These are phyloP conservation scores for Penicillium soppii DNA, from an alignment of 495 filamentous ascomycete genomes.

Conservation along the genomic window DNA sequence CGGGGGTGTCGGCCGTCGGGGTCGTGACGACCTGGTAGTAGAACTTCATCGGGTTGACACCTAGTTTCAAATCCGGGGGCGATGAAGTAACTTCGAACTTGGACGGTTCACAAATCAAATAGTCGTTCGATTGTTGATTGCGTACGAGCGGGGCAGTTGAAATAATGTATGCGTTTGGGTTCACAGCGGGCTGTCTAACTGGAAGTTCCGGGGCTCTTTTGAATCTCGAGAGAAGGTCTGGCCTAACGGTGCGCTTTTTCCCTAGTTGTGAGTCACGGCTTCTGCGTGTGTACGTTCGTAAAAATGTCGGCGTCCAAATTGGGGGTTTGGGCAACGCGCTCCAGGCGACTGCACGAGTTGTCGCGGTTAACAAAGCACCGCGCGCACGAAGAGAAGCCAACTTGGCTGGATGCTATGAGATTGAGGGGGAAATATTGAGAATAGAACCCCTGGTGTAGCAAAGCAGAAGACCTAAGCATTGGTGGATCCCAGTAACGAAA, in stretches of 20 bases:
- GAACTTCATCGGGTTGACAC: conserved; percentile 59
- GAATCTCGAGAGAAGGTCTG: not conserved
- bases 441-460: not conserved
- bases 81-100: conserved; percentile 7
- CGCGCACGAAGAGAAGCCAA: conserved; percentile 43
- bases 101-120: conserved; percentile 28
- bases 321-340: conserved; percentile 12
- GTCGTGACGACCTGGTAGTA: conserved; percentile 71
- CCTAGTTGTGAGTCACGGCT: conserved; percentile 1
- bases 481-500: conserved; percentile 1
- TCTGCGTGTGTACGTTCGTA: conserved; percentile 10
- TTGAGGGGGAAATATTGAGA: not conserved
- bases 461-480: not conserved
- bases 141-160: conserved; percentile 1
- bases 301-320: conserved; percentile 3
- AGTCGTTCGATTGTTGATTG: conserved; percentile 4
- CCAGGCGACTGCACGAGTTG: conserved; percentile 26
- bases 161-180: conserved; percentile 9
- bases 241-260: not conserved
- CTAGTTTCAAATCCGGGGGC: not conserved
- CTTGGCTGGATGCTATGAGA: conserved; percentile 23
- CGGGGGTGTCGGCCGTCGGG: conserved; percentile 89
- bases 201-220: not conserved
- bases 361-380: conserved; percentile 32
- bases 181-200: conserved; percentile 2